Evolutionary conservation across 306 rosid genomes (phyloP), one percentile per base, ranked within the genome.

Genomic region (Ziziphus jujuba): DNA sequence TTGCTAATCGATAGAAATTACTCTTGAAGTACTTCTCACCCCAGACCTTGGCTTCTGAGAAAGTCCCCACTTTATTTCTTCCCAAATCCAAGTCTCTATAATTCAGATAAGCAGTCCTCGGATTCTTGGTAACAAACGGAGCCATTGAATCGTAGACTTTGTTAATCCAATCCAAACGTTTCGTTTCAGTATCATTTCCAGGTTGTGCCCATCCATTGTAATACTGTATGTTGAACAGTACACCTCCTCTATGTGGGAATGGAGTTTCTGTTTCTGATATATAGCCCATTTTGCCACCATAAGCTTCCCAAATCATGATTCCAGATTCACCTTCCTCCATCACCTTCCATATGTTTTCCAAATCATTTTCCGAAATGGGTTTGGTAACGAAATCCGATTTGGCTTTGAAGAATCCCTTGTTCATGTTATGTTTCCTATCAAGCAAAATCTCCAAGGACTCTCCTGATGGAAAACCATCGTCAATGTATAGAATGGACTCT

Each of bases 1-100:
- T 81, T 61, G 85, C 95, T 81, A 90, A 69, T 56, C 96, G 78
- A 12, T 76, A 77, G 40, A 77, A 90, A 64, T 90, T 90, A 59
- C 58, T 67, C 14, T 80, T 77, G 69, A 87, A 90, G 66, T 87
- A 90, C 82, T 72, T 90, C 1, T 49, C 13, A 16, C 95, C 89
- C 65, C 83, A 90, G 23, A 80, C 91, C 61, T 65, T 43, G 38
- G 87, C 96, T 14, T 85, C 88, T 12, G 20, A 6, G 16, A 6
- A 24, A 55, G 12, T 55, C 22, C 63, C 24, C 0, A 23, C 23
- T 3, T 38, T 19, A 56, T 67, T 55, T 25, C 38, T 56, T 10
- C 72, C 63, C 11, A 43, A 38, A 4, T 67, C 72, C 72, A 56
- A n/a, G 20, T 67, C 44, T 25, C 44, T 67, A 6, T 67, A 67